Evolutionary conservation across 2,329 filamentous ascomycete species (phyloP).

Genomic region (Cadophora sp.): DNA sequence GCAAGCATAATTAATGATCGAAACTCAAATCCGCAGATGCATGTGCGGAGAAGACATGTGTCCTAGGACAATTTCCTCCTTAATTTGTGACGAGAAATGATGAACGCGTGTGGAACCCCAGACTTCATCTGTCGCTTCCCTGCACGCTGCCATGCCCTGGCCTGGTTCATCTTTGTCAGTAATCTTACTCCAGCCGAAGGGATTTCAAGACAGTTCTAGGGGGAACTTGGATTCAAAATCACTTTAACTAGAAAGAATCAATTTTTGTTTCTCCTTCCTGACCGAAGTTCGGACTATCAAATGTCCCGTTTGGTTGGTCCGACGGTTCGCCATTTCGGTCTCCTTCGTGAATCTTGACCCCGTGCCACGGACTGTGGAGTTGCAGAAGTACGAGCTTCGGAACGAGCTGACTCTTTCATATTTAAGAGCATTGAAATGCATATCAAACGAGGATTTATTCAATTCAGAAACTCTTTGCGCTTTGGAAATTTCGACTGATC

Average conservation of each 20-base stretch:
- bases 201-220: not conserved
- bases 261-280: not conserved
- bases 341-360: too few species aligned
- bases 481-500: too few species aligned
- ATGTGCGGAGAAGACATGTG: not conserved
- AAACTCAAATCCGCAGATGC: not conserved
- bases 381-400: too few species aligned
- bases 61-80: not conserved
- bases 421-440: too few species aligned
- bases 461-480: too few species aligned
- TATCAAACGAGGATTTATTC: too few species aligned
- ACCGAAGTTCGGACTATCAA: not conserved
- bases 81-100: too few species aligned
- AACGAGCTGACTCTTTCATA: too few species aligned
- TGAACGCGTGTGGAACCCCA: not conserved
- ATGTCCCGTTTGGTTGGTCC: not conserved
- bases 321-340: too few species aligned
- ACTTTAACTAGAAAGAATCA: too few species aligned
- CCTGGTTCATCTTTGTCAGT: not conserved
- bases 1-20: not conserved
- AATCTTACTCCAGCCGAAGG: not conserved
- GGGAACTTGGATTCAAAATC: not conserved
- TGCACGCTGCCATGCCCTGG: not conserved
- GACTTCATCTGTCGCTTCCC: not conserved
- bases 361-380: too few species aligned